Conservation (phyloP, 441 rosid species). For the Gossypium aridum region DNA sequence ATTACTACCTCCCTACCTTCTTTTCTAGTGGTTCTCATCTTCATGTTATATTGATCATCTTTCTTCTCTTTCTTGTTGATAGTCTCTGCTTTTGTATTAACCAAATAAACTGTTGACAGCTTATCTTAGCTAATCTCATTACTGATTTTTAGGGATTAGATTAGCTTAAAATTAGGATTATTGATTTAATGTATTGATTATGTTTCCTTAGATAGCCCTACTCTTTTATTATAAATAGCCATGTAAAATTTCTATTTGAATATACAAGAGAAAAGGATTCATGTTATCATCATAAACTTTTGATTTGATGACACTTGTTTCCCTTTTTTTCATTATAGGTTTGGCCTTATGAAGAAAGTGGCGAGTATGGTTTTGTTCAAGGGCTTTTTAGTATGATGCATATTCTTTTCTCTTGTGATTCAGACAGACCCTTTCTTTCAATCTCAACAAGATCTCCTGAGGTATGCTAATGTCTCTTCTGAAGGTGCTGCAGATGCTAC, state of each 20-base stretch:
- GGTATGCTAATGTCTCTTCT: conserved; percentile 32
- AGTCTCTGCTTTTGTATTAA: not conserved
- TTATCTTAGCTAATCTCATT: no score
- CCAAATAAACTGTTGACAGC: not conserved
- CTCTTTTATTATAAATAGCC: no score
- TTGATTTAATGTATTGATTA: no score
- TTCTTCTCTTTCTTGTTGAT: not conserved
- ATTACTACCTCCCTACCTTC: not conserved
- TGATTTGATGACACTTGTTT: not conserved
- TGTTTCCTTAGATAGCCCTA: no score
- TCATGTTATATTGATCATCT: not conserved
- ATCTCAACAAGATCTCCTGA: conserved; percentile 32
- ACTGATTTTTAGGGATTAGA: no score
- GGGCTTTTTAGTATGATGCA: conserved; percentile 78
- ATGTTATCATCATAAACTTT: not conserved
- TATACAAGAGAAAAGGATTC: no score
- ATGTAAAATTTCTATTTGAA: no score
- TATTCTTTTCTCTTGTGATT: conserved; percentile 49
- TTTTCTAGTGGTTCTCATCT: not conserved
- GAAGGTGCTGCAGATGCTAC: conserved; percentile 4
- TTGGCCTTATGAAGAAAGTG: conserved; percentile 94
- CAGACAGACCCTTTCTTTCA: conserved; percentile 25
- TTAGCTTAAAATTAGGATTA: no score
- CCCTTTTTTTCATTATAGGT: conserved; percentile 35
- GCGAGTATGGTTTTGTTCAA: conserved; percentile 81